A percentile compares a stretch with the other conserved stretches of the same genome.
These are phyloP conservation scores for Coemansia nantahalensis DNA, from an alignment of 192 early-diverging fungal genomes.

Conservation along the genomic window DNA sequence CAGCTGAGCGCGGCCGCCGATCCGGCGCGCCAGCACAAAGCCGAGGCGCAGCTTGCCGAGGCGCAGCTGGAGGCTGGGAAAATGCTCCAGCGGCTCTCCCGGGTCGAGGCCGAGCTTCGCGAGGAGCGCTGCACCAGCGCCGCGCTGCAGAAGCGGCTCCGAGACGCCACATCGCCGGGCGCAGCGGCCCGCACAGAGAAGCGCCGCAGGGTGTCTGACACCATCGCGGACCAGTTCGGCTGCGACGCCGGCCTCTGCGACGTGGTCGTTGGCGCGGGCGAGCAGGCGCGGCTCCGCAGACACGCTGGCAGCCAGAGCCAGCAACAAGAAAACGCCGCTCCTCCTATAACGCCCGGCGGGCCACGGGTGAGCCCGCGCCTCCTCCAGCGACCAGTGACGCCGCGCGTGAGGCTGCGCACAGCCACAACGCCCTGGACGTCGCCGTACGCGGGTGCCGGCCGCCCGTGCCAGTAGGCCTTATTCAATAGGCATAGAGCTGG, in stretches of 20 bases:
- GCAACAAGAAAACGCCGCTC: too few species aligned
- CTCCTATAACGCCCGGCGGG: neutral
- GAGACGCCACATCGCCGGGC: slow-evolving; percentile 1
- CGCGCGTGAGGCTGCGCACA: slow-evolving; percentile 12
- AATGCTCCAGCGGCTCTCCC: neutral
- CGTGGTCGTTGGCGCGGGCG: slow-evolving; percentile 16
- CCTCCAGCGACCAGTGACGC: slow-evolving; percentile 10
- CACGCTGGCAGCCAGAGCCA: slow-evolving; percentile 6
- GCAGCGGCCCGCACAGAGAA: slow-evolving; percentile 8
- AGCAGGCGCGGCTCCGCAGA: slow-evolving; percentile 22
- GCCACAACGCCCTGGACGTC: too few species aligned
- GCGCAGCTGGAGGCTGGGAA: neutral
- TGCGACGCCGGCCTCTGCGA: neutral
- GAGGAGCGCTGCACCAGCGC: slow-evolving; percentile 4
- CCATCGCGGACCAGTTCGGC: neutral
- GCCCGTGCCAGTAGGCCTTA: too few species aligned
- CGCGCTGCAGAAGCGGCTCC: slow-evolving; percentile 4
- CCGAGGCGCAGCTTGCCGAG: slow-evolving; percentile 26
- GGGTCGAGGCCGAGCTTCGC: slow-evolving; percentile 3
- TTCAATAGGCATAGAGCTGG: too few species aligned
- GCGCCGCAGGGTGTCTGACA: slow-evolving; percentile 11
- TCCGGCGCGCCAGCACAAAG: slow-evolving; percentile 4
- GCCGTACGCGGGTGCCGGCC: too few species aligned
- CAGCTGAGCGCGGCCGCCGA: slow-evolving; percentile 8
- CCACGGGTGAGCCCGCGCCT: too few species aligned